A percentile compares a stretch with the other conserved stretches of the same genome.
phyloP scores from a whole-genome alignment of 2,329 filamentous ascomycete species.

The Claviceps digitariae region DNA sequence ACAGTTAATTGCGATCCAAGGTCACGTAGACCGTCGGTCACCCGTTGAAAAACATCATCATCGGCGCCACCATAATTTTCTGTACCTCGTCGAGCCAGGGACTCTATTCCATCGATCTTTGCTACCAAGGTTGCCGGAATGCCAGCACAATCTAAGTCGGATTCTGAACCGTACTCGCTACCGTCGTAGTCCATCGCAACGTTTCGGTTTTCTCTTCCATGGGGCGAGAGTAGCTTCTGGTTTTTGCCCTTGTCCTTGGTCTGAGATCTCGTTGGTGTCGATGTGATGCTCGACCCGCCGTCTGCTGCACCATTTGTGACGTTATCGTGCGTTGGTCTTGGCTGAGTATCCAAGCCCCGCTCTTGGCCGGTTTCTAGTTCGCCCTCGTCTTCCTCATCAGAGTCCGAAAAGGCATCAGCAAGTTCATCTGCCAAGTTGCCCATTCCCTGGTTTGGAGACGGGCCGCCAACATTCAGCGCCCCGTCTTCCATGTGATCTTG shows the following conservation, averaged over 20 bases:
- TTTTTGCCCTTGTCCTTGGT: slow-evolving; percentile 22
- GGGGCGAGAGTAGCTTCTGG: slow-evolving; percentile 30
- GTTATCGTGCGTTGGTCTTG: background rate
- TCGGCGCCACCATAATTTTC: slow-evolving; percentile 51
- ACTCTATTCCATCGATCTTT: slow-evolving; percentile 60
- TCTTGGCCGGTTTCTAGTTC: slow-evolving; percentile 29
- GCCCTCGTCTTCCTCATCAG: slow-evolving; percentile 49
- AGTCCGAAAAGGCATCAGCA: slow-evolving; percentile 57
- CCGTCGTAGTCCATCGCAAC: slow-evolving; percentile 52
- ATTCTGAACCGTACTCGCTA: slow-evolving; percentile 61
- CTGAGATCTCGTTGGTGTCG: slow-evolving; percentile 19
- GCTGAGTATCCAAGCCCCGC: background rate
- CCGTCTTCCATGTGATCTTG: slow-evolving; percentile 33
- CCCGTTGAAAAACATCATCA: slow-evolving; percentile 54
- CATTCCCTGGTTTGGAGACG: slow-evolving; percentile 40
- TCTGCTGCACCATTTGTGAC: background rate
- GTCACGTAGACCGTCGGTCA: slow-evolving; percentile 56
- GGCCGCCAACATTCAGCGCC: slow-evolving; percentile 28
- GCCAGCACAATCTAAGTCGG: slow-evolving; percentile 54
- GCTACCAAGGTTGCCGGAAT: slow-evolving; percentile 53
- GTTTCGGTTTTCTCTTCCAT: slow-evolving; percentile 34
- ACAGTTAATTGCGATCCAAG: slow-evolving; percentile 60
- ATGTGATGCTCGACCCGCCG: slow-evolving; percentile 7
- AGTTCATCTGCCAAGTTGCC: slow-evolving; percentile 74
- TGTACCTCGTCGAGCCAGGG: slow-evolving; percentile 50